Evolutionary conservation across 306 rosid species (phyloP).

Genomic region (cucumber (Cucumis sativus)): Cucumber_9930_V3 NC_026658.2:3325501-3326000

Average conservation of each 20-base stretch:
- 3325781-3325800: not conserved
- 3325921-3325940: too few relatives aligned
- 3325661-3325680: not conserved
- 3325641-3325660: not conserved
- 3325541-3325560: not conserved
- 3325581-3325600: not conserved
- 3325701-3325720: not conserved
- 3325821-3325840: not conserved
- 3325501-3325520: not conserved
- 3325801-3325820: too few relatives aligned
- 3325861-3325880: too few relatives aligned
- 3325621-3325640: not conserved
- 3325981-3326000: not conserved
- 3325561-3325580: not conserved
- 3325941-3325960: not conserved
- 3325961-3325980: not conserved
- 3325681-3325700: not conserved
- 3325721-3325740: too few relatives aligned
- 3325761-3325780: not conserved
- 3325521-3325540: not conserved
- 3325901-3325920: too few relatives aligned
- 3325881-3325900: too few relatives aligned
- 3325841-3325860: too few relatives aligned
- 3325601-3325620: not conserved
- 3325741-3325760: not conserved